Base-by-base conservation (phyloP, 495 filamentous ascomycete species). In the Jackrogersella minutella region DNA sequence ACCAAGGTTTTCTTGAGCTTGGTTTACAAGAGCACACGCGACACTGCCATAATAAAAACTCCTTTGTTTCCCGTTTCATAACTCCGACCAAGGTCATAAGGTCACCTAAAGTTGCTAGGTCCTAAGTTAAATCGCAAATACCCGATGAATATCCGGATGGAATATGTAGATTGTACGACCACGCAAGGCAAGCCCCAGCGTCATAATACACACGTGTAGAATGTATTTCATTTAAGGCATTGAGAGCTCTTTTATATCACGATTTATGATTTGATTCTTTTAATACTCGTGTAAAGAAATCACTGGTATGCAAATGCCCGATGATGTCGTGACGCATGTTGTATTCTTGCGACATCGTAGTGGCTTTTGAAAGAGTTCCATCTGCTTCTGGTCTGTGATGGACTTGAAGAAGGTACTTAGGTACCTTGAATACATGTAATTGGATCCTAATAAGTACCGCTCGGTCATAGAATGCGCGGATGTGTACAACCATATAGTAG, bases 251-350 rank as follows among this genome's bases (percentile, higher is more conserved):
- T 5, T 24, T 21, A 31, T 17, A 30, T 62, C 34, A 41, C 31
- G 40, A 62, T 47, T 55, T 14, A 47, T 33, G 49, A 51, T 21
- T 17, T 41, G 16, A 5, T 50, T 21, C 24, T 50, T 50, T 46
- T 21, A 10, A 34, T 13, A 46, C 26, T 30, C n/a, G 26, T 3
- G 9, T 16, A 2, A 14, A 34, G 17, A 13, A 19, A 51, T 28
- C 30, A 49, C 44, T 49, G 44, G 44, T 17, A 49, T 49, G 44
- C n/a, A 49, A 31, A 49, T 49, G 26, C 26, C 44, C 44, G 44
- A 53, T 54, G 49, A 66, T 66, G 63, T 66, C 56, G 63, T 66
- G 57, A 66, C 44, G 63, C 63, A 66, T 41, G 44, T 49, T 47
- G 21, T 61, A 55, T 30, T 62, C 50, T 67, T 33, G 31, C 64